Percentiles rank a stretch among this genome's conserved stretches.
phyloP scores from a whole-genome alignment of 2,329 filamentous ascomycete species.

The Scortechinia acanthostroma region DNA sequence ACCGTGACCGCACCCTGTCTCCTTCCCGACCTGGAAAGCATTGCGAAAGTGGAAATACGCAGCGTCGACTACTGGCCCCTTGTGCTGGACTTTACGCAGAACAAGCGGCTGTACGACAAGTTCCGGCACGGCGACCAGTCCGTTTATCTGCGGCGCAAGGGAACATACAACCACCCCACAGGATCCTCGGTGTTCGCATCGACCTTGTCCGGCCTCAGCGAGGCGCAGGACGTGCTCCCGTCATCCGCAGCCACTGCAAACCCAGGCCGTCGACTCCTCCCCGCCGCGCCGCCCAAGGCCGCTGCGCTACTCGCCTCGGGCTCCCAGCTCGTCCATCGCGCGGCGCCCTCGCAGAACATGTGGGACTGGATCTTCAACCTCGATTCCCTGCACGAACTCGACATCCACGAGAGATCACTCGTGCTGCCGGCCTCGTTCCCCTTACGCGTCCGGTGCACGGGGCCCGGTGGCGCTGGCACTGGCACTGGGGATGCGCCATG shows the following conservation, averaged over 20 bases:
- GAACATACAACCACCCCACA: conserved; percentile 50
- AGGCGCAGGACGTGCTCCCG: conserved; percentile 33
- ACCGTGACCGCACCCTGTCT: conserved; percentile 47
- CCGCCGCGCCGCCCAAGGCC: background rate
- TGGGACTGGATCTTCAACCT: conserved; percentile 52
- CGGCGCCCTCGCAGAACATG: conserved; percentile 21
- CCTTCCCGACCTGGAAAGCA: conserved; percentile 56
- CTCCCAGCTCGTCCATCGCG: conserved; percentile 6
- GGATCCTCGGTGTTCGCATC: conserved; percentile 39
- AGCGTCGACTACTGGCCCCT: conserved; percentile 73
- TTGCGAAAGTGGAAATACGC: conserved; percentile 51
- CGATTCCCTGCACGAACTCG: conserved; percentile 32
- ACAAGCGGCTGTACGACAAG: conserved; percentile 50
- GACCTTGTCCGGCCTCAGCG: conserved; percentile 46
- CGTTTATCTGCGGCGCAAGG: conserved; percentile 66
- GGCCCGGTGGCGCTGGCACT: background rate
- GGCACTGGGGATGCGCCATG: background rate
- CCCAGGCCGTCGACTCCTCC: background rate
- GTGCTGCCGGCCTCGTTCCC: conserved; percentile 21
- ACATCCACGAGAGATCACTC: conserved; percentile 38
- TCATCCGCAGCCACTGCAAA: background rate
- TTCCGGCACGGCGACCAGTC: conserved; percentile 65
- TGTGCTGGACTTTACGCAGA: conserved; percentile 64
- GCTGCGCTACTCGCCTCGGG: background rate
- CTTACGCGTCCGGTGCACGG: no score